phyloP scores from a whole-genome alignment of 2,329 filamentous ascomycete species.

The Aspergillus candidus region DNA sequence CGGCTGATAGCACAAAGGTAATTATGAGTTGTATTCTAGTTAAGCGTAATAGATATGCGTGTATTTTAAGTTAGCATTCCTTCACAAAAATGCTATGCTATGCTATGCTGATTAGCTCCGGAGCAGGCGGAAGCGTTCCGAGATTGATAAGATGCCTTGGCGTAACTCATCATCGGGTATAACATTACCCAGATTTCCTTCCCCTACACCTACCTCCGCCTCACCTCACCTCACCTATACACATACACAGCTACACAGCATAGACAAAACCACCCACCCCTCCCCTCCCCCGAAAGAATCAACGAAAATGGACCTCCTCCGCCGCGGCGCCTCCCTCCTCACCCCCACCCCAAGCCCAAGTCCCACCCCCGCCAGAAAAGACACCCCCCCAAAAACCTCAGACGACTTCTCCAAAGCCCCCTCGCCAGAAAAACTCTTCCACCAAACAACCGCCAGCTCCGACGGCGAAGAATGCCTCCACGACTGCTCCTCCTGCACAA shows the following conservation, averaged over 20 bases:
- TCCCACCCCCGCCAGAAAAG: conserved; percentile 11
- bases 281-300: not conserved
- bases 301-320: conserved; percentile 24
- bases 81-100: too few relatives aligned
- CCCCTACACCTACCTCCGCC: not conserved
- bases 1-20: too few relatives aligned
- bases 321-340: conserved; percentile 30
- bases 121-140: conserved; percentile 7
- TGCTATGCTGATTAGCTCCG: too few relatives aligned
- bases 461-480: conserved; percentile 86
- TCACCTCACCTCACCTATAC: not conserved
- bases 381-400: conserved; percentile 2
- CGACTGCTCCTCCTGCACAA: conserved; percentile 76
- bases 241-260: not conserved
- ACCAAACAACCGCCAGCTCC: conserved; percentile 63
- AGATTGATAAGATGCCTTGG: conserved; percentile 30
- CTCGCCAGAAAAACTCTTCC: conserved; percentile 57
- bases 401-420: conserved; percentile 45
- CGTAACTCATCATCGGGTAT: too few relatives aligned
- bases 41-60: too few relatives aligned
- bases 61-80: too few relatives aligned
- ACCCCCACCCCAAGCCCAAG: conserved; percentile 14
- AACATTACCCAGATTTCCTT: not conserved
- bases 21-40: too few relatives aligned
- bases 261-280: not conserved